A percentile compares a stretch with the other conserved stretches of the same genome.
These are phyloP conservation scores for Fusarium proliferatum DNA, from an alignment of 2,329 filamentous ascomycete genomes.

Conservation along the genomic window DNA sequence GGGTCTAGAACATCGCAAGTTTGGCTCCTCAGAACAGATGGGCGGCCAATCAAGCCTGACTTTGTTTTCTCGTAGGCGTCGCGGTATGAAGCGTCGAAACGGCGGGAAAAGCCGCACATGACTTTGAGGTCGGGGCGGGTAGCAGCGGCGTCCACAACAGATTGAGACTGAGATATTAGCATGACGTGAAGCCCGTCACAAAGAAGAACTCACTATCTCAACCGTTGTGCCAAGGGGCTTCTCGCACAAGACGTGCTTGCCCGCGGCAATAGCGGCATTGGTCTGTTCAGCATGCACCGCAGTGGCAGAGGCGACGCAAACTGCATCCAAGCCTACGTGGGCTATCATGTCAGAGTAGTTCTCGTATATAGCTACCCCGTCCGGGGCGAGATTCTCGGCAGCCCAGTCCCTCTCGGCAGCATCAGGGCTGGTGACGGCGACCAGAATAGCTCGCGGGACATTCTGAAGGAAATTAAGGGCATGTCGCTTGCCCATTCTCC, in stretches of 20 bases:
- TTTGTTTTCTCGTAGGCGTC: constrained; percentile 65
- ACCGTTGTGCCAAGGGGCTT: constrained; percentile 68
- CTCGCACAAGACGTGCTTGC: constrained; percentile 69
- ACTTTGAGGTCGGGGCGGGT: constrained; percentile 69
- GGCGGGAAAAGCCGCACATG: constrained; percentile 53
- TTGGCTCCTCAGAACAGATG: constrained; percentile 71
- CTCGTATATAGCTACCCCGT: constrained; percentile 56
- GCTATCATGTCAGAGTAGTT: constrained; percentile 60
- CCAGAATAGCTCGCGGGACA: constrained; percentile 60
- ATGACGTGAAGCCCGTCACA: not conserved
- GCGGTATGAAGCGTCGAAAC: constrained; percentile 61
- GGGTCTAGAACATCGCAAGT: constrained; percentile 75
- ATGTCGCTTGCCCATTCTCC: constrained; percentile 64
- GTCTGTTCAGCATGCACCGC: constrained; percentile 68
- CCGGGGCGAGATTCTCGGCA: constrained; percentile 54
- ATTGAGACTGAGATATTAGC: constrained; percentile 4
- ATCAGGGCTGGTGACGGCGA: constrained; percentile 61
- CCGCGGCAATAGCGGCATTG: constrained; percentile 64
- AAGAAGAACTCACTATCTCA: constrained; percentile 24
- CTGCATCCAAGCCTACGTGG: constrained; percentile 53
- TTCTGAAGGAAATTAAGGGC: constrained; percentile 59
- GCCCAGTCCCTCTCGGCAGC: constrained; percentile 58
- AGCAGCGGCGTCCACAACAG: constrained; percentile 26
- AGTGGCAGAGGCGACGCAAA: constrained; percentile 56
- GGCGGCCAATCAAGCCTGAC: constrained; percentile 67